Conservation (phyloP, 345 rosid genomes). For the Ailanthus altissimus region DNA sequence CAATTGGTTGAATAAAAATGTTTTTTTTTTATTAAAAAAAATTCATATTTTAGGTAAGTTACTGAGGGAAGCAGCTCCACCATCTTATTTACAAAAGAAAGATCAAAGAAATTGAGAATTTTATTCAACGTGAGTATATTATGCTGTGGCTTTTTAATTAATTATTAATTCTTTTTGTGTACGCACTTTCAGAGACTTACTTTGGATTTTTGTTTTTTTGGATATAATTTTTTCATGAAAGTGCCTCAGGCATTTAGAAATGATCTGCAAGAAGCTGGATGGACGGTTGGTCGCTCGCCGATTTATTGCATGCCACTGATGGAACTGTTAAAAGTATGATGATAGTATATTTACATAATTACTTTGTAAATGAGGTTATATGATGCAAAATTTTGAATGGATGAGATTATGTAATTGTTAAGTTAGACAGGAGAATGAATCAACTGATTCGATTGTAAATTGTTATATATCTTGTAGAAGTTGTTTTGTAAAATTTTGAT, state of each 20-base stretch:
- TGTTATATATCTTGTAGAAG: background rate
- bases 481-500: background rate
- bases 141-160: background rate
- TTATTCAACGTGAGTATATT: slow-evolving; percentile 67
- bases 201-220: background rate
- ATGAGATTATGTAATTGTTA: background rate
- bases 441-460: background rate
- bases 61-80: slow-evolving; percentile 91
- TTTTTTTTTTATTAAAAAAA: background rate
- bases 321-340: slow-evolving; percentile 92
- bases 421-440: background rate
- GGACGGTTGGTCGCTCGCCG: slow-evolving; percentile 82
- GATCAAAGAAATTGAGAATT: slow-evolving; percentile 70
- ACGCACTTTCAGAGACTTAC: slow-evolving; percentile 4
- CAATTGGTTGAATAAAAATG: background rate
- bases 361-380: background rate
- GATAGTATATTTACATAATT: background rate
- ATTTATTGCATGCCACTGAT: slow-evolving; percentile 70
- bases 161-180: background rate
- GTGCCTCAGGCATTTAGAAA: slow-evolving; percentile 88
- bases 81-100: slow-evolving; percentile 87
- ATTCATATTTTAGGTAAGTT: slow-evolving; percentile 57
- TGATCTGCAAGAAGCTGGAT: slow-evolving; percentile 79
- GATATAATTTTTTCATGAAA: slow-evolving; percentile 22
- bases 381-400: background rate